A percentile compares a stretch with the other conserved stretches of the same genome.
Evolutionary conservation across 1,284 basidiomycete species (phyloP).

Genomic region (Marasmius tenuissimus): DNA sequence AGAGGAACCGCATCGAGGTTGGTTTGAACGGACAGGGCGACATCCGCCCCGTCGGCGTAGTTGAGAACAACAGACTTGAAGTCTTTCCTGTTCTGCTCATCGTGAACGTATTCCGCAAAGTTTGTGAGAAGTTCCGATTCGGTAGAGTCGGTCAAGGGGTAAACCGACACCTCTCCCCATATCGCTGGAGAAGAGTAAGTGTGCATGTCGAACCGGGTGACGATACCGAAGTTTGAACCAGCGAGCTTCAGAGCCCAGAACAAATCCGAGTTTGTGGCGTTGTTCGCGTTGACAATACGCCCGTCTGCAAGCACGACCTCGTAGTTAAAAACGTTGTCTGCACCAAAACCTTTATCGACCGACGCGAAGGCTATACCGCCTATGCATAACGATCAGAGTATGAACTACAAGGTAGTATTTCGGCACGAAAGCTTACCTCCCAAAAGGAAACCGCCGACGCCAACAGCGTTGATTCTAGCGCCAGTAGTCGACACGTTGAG

Average conservation of each 20-base stretch:
- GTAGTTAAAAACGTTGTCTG: constrained; percentile 11
- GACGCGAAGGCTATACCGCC: constrained; percentile 12
- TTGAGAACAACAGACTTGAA: too few relatives aligned
- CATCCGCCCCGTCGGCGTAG: too few relatives aligned
- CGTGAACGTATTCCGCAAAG: background rate
- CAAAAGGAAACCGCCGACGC: background rate
- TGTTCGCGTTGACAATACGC: constrained; percentile 10
- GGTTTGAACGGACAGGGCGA: too few relatives aligned
- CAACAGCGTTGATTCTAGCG: background rate
- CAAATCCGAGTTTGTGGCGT: constrained; percentile 1
- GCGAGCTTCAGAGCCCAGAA: constrained; percentile 14
- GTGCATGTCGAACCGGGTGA: constrained; percentile 13
- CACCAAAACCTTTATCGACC: constrained; percentile 3
- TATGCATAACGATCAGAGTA: background rate
- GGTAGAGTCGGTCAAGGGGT: background rate
- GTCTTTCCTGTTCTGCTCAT: too few relatives aligned
- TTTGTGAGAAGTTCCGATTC: background rate
- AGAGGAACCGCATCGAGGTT: too few relatives aligned
- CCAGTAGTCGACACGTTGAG: background rate
- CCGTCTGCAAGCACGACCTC: constrained; percentile 14
- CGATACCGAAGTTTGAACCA: constrained; percentile 15
- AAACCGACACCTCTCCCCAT: background rate
- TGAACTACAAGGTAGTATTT: background rate
- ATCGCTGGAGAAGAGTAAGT: background rate
- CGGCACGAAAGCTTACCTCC: background rate